Evolutionary conservation across 371 early-diverging fungal species (phyloP).

Genomic region (Mucor plumbeus): DNA sequence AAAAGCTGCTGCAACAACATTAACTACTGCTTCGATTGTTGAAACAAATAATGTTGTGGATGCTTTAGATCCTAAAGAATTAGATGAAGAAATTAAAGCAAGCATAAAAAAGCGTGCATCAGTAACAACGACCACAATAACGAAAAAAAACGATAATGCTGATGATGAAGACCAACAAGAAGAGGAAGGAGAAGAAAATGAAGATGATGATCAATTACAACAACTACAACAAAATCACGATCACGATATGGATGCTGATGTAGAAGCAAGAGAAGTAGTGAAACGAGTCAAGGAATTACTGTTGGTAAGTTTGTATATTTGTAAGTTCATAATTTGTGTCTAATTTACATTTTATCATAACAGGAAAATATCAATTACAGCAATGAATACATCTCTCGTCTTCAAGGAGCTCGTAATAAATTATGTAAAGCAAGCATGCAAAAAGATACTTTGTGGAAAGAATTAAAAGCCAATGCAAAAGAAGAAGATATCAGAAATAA

Average conservation of each 20-base stretch:
- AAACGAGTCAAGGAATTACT: conserved; percentile 47
- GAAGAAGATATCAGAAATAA: conserved; percentile 42
- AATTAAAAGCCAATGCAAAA: conserved; percentile 43
- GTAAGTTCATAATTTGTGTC: not conserved
- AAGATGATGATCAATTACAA: not conserved
- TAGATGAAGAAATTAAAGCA: conserved; percentile 22
- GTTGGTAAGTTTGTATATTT: conserved; percentile 28
- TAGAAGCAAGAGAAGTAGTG: conserved; percentile 43
- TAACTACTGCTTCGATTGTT: conserved; percentile 6
- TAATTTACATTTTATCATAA: not conserved
- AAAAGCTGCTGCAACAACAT: conserved; percentile 21
- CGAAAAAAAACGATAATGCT: not conserved
- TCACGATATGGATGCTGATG: conserved; percentile 26
- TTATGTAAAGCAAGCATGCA: conserved; percentile 54
- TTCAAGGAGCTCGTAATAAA: conserved; percentile 53
- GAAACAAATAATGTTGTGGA: conserved; percentile 18
- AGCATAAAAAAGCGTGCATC: not conserved
- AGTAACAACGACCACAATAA: not conserved
- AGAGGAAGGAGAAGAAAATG: conserved; percentile 13
- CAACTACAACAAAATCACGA: conserved; percentile 18
- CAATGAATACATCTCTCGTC: conserved; percentile 51
- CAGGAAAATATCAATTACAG: conserved; percentile 61
- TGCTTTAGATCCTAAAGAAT: conserved; percentile 22
- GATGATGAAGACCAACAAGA: conserved; percentile 5
- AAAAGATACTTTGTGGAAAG: conserved; percentile 50